Conservation (phyloP, 768 basidiomycete species). For the Dendrothele bispora region DNA sequence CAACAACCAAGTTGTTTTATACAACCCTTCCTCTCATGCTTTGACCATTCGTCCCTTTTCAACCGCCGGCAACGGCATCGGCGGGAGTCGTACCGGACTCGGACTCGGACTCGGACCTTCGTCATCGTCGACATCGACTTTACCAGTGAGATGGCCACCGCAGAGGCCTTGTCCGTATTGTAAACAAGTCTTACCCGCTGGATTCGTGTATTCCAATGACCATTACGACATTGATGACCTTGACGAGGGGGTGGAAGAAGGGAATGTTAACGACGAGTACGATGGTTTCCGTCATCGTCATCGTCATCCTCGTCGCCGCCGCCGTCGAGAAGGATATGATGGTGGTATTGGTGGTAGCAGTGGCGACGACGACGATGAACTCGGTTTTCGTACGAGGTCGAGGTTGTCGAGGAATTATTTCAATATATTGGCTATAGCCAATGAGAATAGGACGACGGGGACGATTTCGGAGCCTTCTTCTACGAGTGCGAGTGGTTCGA, state of each 20-base stretch:
- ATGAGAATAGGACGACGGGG: conserved; percentile 48
- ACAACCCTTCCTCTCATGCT: conserved; percentile 84
- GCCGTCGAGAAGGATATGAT: too few relatives aligned
- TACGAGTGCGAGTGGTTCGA: conserved; percentile 1
- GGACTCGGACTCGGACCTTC: conserved; percentile 30
- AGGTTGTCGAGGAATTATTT: conserved; percentile 80
- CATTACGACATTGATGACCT: conserved; percentile 4
- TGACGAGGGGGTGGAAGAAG: conserved; percentile 14
- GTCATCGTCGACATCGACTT: conserved; percentile 19
- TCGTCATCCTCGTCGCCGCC: too few relatives aligned
- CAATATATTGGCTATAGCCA: conserved; percentile 70
- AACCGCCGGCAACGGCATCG: too few relatives aligned
- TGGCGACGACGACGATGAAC: conserved; percentile 28
- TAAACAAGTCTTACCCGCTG: conserved; percentile 54
- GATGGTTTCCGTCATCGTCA: too few relatives aligned
- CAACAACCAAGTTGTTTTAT: conserved; percentile 88
- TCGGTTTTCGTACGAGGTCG: conserved; percentile 37
- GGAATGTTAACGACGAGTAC: conserved; percentile 11
- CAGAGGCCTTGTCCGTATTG: conserved; percentile 83
- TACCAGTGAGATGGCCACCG: too few relatives aligned
- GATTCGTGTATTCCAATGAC: conserved; percentile 40
- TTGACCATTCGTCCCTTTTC: conserved; percentile 73
- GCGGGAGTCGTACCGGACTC: too few relatives aligned
- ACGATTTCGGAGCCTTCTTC: too few relatives aligned
- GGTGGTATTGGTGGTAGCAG: too few relatives aligned